phyloP scores from a whole-genome alignment of 2,329 filamentous ascomycete genomes.

The Fusarium xyrophilum region DNA sequence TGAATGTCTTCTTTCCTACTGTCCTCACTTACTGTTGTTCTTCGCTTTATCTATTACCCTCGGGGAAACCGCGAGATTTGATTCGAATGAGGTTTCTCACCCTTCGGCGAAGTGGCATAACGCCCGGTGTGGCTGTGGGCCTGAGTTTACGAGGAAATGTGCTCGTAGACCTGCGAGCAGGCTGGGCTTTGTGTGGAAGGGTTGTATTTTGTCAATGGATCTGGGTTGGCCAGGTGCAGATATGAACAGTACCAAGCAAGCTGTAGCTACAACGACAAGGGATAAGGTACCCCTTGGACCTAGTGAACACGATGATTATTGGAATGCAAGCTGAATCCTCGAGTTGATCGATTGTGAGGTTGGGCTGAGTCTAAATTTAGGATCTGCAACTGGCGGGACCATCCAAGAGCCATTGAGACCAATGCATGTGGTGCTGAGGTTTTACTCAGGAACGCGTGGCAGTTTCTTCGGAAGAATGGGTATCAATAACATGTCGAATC shows the following conservation, averaged over 20 bases:
- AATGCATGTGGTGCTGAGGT: slow-evolving; percentile 4
- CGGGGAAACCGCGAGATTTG: slow-evolving; percentile 19
- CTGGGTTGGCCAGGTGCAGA: slow-evolving; percentile 26
- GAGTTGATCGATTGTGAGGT: neutral
- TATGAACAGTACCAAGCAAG: slow-evolving; percentile 27
- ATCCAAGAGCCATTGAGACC: neutral
- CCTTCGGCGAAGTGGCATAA: slow-evolving; percentile 15
- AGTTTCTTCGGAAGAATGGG: slow-evolving; percentile 18
- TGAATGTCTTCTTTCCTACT: slow-evolving; percentile 37
- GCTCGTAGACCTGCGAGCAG: slow-evolving; percentile 7
- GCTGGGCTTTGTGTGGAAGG: slow-evolving; percentile 15
- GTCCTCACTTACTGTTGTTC: slow-evolving; percentile 40
- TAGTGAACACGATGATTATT: slow-evolving; percentile 41
- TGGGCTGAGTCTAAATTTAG: neutral
- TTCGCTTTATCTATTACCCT: slow-evolving; percentile 35
- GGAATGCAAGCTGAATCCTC: slow-evolving; percentile 30
- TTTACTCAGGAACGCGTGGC: slow-evolving; percentile 25
- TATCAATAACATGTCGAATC: slow-evolving; percentile 24
- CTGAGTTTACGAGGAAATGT: slow-evolving; percentile 20
- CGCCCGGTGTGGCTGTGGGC: slow-evolving; percentile 3
- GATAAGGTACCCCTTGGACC: slow-evolving; percentile 22
- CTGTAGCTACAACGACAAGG: slow-evolving; percentile 30
- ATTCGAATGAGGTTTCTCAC: slow-evolving; percentile 12
- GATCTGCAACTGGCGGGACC: slow-evolving; percentile 7
- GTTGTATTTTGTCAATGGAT: slow-evolving; percentile 16